Conservation (phyloP, 345 rosid genomes). For the Isatis tinctoria region DNA sequence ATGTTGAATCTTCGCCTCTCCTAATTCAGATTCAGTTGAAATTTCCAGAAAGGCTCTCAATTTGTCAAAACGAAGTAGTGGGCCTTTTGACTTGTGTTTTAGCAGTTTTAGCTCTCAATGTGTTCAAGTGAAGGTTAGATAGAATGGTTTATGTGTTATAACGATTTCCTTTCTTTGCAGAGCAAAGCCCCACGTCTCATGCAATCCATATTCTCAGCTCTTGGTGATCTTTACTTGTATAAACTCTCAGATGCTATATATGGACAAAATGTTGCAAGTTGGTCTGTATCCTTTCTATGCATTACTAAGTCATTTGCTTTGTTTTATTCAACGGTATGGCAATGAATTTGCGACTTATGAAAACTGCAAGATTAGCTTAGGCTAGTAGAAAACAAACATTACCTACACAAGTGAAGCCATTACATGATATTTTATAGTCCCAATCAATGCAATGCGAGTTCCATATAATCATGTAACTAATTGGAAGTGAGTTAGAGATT, state of each 20-base stretch:
- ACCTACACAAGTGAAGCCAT: background rate
- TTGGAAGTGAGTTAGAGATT: background rate
- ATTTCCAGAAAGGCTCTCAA: background rate
- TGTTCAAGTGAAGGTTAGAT: background rate
- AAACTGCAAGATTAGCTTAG: background rate
- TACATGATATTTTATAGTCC: background rate
- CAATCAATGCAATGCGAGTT: background rate
- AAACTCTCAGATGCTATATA: conserved; percentile 58
- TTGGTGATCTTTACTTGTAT: conserved; percentile 82
- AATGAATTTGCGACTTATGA: background rate
- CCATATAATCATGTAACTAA: too few relatives aligned
- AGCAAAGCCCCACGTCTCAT: conserved; percentile 66
- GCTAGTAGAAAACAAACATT: background rate
- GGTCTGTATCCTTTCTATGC: conserved; percentile 78
- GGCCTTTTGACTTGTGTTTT: too few relatives aligned
- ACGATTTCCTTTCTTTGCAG: conserved; percentile 33
- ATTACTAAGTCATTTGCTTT: background rate
- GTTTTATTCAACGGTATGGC: background rate
- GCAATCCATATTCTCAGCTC: conserved; percentile 79
- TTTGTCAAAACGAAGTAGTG: too few relatives aligned
- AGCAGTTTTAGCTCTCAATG: background rate
- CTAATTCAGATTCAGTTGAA: background rate
- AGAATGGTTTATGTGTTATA: background rate
- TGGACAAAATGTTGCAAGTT: conserved; percentile 53
- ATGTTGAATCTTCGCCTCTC: background rate